These are phyloP conservation scores for Boletus sensibilis DNA, from an alignment of 768 basidiomycete species.

Conservation along the genomic window DNA sequence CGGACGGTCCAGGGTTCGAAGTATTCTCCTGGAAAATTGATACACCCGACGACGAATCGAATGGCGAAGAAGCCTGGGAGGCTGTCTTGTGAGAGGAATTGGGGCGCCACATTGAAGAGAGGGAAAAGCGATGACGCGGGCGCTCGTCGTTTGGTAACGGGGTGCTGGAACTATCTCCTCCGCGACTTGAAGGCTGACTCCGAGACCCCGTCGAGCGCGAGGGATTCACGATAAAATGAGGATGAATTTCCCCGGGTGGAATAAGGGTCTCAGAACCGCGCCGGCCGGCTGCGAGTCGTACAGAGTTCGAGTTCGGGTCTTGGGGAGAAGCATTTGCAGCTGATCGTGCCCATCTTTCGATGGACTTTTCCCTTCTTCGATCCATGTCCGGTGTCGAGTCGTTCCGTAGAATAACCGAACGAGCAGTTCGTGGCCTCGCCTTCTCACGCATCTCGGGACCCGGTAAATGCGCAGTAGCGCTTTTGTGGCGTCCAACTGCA, in stretches of 20 bases:
- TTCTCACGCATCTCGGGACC: constrained; percentile 25
- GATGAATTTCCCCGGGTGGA: constrained; percentile 18
- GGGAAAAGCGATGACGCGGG: constrained; percentile 31
- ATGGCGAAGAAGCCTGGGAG: constrained; percentile 32
- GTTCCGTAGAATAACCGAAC: constrained; percentile 20
- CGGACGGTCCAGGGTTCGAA: constrained; percentile 14
- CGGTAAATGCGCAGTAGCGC: constrained; percentile 14
- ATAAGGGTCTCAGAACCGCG: constrained; percentile 35
- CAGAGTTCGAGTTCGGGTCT: constrained; percentile 15
- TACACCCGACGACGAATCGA: constrained; percentile 33
- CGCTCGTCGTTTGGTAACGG: constrained; percentile 25
- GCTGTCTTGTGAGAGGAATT: constrained; percentile 19
- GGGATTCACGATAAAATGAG: constrained; percentile 7
- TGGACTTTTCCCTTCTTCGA: constrained; percentile 31
- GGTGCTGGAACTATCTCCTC: constrained; percentile 19
- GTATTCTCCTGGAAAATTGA: constrained; percentile 27
- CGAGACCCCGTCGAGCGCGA: constrained; percentile 25
- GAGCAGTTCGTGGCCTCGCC: constrained; percentile 23
- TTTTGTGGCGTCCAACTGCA: constrained; percentile 27
- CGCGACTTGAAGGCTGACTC: constrained; percentile 28
- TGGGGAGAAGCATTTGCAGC: constrained; percentile 23
- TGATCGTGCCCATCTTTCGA: constrained; percentile 35
- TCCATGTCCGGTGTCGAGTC: constrained; percentile 22
- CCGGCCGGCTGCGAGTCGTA: constrained; percentile 9
- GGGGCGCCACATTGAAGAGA: constrained; percentile 30